Evolutionary conservation across 192 early-diverging fungal genomes (phyloP), one percentile per base, ranked within the genome.

Genomic region (Thamnidium elegans): DNA sequence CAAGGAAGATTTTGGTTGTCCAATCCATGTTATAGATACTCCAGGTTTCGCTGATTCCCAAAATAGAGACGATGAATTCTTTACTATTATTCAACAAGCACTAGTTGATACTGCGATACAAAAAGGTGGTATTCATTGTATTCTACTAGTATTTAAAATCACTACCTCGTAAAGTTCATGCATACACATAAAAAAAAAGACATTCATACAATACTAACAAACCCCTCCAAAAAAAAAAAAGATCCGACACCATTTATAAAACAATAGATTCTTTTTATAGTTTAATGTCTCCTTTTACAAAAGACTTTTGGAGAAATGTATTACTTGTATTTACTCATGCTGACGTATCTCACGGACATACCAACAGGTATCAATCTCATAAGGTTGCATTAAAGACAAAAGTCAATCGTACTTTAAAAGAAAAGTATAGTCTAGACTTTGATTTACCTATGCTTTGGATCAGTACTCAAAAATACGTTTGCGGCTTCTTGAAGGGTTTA

Each of bases 31-130:
- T 0, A 21, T 53, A 11, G 70, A 72, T 47, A 72, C 70, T 0
- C 70, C 70, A 4, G 70, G 70, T 0, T 72, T 72, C 62, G 59
- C 30, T 15, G 70, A 72, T 46, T 62, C 58, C 17, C 48, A 67
- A 17, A 44, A 45, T 2, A 55, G 63, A 53, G 65, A 67, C 21
- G 30, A 32, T 26, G 50, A 66, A 19, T 62, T 72, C 15, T 48
- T 53, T 36, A 50, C 32, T 4, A 51, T 59, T 0, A 72, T 66
- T 15, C 32, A 55, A 17, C 30, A 66, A 1, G 11, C 30, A 0
- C 15, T 72, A 6, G 7, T 66, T 1, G 44, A 50, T 32, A 23
- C 66, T 9, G 63, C 21, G 1, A 30, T 21, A 23, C 23, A 44
- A 3, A 21, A 36, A 6, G 61, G 61, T 23, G 43, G 67, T 8